Conservation (phyloP, 1,284 basidiomycete species). For the Tilletia indica region DNA sequence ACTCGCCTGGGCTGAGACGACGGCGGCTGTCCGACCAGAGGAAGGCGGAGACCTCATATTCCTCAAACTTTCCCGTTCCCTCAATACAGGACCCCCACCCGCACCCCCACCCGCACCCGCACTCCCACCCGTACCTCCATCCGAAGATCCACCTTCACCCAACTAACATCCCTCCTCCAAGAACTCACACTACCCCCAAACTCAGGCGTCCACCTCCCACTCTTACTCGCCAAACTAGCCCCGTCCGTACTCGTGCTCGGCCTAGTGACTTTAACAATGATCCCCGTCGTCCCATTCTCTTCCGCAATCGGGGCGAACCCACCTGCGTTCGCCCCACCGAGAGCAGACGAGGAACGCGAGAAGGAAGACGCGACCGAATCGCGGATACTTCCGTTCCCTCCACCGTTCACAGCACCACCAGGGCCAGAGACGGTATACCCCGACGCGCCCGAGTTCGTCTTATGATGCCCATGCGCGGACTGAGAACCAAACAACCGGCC, state of each 20-base stretch:
- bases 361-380: not conserved
- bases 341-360: not conserved
- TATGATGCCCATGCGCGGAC: not conserved
- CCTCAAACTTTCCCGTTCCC: conserved; percentile 1
- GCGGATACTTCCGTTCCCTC: not conserved
- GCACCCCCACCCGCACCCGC: too few relatives aligned
- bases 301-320: conserved; percentile 1
- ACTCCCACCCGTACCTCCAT: too few relatives aligned
- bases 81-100: not conserved
- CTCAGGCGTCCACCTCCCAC: conserved; percentile 15
- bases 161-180: not conserved
- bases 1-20: too few relatives aligned
- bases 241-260: conserved; percentile 14
- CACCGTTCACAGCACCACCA: not conserved
- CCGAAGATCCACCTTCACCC: too few relatives aligned
- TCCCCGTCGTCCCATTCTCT: not conserved
- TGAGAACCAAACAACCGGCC: not conserved
- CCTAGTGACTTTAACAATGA: not conserved
- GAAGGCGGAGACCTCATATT: conserved; percentile 6
- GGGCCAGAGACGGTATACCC: conserved; percentile 4
- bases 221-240: conserved; percentile 17
- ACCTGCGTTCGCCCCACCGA: not conserved
- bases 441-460: not conserved
- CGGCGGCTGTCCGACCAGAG: not conserved
- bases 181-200: not conserved